Evolutionary conservation across 1,284 basidiomycete genomes (phyloP).

Genomic region (Trichosporon faecale): DNA sequence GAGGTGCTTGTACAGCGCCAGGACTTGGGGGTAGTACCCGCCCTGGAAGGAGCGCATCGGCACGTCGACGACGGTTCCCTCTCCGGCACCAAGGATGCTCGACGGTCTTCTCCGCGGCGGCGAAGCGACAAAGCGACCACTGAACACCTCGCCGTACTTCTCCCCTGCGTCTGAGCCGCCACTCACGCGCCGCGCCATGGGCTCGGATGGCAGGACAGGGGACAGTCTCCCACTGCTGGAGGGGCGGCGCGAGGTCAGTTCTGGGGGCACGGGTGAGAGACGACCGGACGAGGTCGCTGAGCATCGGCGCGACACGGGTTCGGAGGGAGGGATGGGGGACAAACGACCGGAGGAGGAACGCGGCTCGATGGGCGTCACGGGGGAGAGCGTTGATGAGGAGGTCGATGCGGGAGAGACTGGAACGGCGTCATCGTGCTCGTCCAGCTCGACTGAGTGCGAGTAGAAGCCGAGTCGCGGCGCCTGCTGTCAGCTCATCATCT

Average conservation of each 20-base stretch:
- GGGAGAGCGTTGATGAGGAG: not conserved
- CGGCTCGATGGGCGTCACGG: not conserved
- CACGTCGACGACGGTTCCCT: conserved; percentile 58
- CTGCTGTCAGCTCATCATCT: conserved; percentile 15
- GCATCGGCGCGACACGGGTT: not conserved
- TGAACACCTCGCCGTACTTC: not conserved
- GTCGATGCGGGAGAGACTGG: not conserved
- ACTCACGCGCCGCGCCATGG: not conserved
- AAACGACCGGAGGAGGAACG: not conserved
- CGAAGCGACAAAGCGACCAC: not conserved
- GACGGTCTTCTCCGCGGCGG: not conserved
- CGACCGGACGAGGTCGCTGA: not conserved
- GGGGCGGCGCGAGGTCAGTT: no score
- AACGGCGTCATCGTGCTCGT: not conserved
- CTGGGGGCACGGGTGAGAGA: not conserved
- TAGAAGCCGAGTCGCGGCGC: conserved; percentile 38
- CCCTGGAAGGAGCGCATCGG: conserved; percentile 77
- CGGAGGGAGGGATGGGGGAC: not conserved
- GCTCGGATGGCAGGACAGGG: not conserved
- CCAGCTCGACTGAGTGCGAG: conserved; percentile 34
- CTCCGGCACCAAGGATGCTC: not conserved
- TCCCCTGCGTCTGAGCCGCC: not conserved
- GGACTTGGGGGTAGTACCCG: conserved; percentile 68
- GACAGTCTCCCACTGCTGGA: not conserved
- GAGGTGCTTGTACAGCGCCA: conserved; percentile 61